Percentiles rank a stretch among this genome's conserved stretches.
Evolutionary conservation across 2,329 filamentous ascomycete genomes (phyloP).

Genomic region (Phialocephala subalpina): DNA sequence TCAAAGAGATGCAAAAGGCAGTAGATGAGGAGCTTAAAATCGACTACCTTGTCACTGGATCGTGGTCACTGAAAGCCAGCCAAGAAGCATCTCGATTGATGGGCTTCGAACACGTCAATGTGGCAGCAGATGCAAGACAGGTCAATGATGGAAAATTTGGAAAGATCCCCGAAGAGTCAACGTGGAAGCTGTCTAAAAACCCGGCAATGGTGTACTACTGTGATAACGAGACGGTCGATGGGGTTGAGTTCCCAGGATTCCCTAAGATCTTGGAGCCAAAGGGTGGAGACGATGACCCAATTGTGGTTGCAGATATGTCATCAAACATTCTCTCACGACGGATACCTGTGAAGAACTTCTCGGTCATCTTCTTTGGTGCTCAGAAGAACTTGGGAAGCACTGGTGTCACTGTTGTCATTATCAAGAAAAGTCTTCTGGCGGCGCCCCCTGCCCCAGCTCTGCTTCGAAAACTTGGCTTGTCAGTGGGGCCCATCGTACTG

Average conservation of each 20-base stretch:
- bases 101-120: slow-evolving; percentile 81
- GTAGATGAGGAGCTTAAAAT: slow-evolving; percentile 77
- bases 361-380: slow-evolving; percentile 88
- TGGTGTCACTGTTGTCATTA: slow-evolving; percentile 85
- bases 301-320: slow-evolving; percentile 92
- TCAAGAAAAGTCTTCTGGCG: slow-evolving; percentile 77
- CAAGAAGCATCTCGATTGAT: slow-evolving; percentile 83
- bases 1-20: slow-evolving; percentile 67
- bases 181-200: slow-evolving; percentile 76
- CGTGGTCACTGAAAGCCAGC: slow-evolving; percentile 89
- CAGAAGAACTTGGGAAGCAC: slow-evolving; percentile 94
- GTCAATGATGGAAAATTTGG: slow-evolving; percentile 84
- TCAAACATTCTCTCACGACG: slow-evolving; percentile 89
- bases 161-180: slow-evolving; percentile 77
- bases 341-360: slow-evolving; percentile 81
- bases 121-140: slow-evolving; percentile 73
- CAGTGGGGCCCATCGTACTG: slow-evolving; percentile 80
- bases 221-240: slow-evolving; percentile 94
- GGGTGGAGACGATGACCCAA: slow-evolving; percentile 68
- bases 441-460: slow-evolving; percentile 73
- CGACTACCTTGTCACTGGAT: slow-evolving; percentile 89
- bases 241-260: slow-evolving; percentile 84
- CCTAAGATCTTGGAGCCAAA: slow-evolving; percentile 69
- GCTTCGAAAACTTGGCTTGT: slow-evolving; percentile 77
- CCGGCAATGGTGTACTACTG: slow-evolving; percentile 83